These are phyloP conservation scores for Globisporangium splendens DNA, from an alignment of 352 stramenopile genomes.

Conservation along the genomic window DNA sequence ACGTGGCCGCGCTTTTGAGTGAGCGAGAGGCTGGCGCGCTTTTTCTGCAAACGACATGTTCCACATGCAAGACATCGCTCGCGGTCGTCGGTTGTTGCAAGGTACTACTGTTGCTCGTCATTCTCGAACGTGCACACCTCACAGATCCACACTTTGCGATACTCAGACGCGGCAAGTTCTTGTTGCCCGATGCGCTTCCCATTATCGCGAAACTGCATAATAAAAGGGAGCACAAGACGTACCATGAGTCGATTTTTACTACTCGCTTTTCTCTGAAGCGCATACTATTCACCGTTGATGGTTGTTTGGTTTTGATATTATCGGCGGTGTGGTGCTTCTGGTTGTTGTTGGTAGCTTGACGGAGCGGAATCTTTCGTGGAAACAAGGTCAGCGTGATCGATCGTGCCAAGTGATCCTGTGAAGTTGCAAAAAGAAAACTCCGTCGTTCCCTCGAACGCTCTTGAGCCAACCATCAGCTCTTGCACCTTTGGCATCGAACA, in stretches of 20 bases:
- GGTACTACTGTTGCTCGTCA: conserved; percentile 22
- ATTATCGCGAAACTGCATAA: not conserved
- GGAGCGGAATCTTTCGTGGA: conserved; percentile 5
- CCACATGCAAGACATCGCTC: conserved; percentile 51
- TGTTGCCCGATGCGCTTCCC: not conserved
- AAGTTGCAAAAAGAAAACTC: conserved; percentile 34
- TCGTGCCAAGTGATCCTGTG: conserved; percentile 50
- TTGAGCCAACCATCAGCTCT: no score
- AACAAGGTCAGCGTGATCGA: conserved; percentile 46
- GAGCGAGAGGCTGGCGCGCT: conserved; percentile 40
- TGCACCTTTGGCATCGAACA: no score
- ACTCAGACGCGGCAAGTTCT: conserved; percentile 14
- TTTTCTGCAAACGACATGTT: conserved; percentile 22
- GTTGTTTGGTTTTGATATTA: not conserved
- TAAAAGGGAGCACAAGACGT: not conserved
- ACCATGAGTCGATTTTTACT: no score
- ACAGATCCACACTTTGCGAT: conserved; percentile 72
- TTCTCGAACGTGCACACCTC: conserved; percentile 81
- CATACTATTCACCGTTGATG: not conserved
- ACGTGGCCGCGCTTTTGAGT: conserved; percentile 73
- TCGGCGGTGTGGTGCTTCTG: not conserved
- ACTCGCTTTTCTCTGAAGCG: not conserved
- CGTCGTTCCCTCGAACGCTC: no score
- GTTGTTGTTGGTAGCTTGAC: not conserved
- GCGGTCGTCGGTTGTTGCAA: conserved; percentile 14